Base-by-base conservation (phyloP, 495 filamentous ascomycete species). In the Penicillium lividum region DNA sequence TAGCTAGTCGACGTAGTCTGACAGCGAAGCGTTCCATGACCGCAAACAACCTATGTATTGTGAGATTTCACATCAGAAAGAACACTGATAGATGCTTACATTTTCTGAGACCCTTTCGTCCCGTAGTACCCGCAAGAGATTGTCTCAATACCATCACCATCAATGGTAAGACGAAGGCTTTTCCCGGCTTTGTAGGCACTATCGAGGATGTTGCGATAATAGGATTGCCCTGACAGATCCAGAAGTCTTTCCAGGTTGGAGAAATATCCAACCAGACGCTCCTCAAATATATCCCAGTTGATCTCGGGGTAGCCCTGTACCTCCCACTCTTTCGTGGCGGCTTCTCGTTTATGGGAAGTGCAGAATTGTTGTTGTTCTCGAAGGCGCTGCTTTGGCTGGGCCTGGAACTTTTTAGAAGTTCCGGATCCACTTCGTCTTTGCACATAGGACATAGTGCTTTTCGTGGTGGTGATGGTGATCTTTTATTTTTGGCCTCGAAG, bases 91-190 rank as follows among this genome's bases (percentile, higher is more conserved):
- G 28, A 36, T 46, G 56, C 78, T 54, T 73, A 87, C 84, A 90
- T 82, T 53, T 82, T 81, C 25, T 80, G 79, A 18, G 89, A 77
- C 0, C 94, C 94, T 52, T 88, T 80, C 2, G 87, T 81, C 1
- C 94, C 94, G 69, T 97, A 98, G 68, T 98, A 98, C 0, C 94
- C 94, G 29, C 86, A 86, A 4, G 74, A 83, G 44, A 83, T 77
- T 7, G 54, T 70, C 58, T 77, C 77, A 40, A 77, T 51, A 4
- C 67, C 68, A 53, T 77, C 69, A 28, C 65, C 67, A 45, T 58
- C 48, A 27, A 79, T 43, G 3, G 75, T 83, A 58, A 85, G 79
- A 36, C 82, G 71, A 47, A 87, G 71, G 18, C 83, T 86, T 56
- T 83, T 83, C 6, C 89, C 86, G 3, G 74, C 69, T 38, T 82